phyloP scores from a whole-genome alignment of 192 early-diverging fungal species.

The Coemansia sp. region DNA sequence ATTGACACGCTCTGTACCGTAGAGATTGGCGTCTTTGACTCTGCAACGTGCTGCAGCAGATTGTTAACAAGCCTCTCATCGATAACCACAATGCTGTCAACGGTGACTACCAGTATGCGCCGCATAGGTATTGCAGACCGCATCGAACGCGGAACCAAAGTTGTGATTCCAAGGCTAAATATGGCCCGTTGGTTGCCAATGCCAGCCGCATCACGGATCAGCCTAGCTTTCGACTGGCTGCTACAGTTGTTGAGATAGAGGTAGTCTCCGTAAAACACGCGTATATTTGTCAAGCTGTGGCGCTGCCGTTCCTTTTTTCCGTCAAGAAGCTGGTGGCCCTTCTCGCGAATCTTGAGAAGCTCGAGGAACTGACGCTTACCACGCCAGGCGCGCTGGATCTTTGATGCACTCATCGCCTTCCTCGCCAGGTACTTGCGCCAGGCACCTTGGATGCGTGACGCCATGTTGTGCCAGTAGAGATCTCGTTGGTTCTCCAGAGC shows the following conservation, averaged over 20 bases:
- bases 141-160: slow-evolving; percentile 70
- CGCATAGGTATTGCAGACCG: slow-evolving; percentile 72
- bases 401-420: slow-evolving; percentile 63
- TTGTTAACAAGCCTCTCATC: slow-evolving; percentile 57
- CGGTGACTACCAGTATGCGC: slow-evolving; percentile 70
- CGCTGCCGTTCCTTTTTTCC: slow-evolving; percentile 91
- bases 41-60: slow-evolving; percentile 55
- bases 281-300: slow-evolving; percentile 76
- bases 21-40: slow-evolving; percentile 59
- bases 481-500: slow-evolving; percentile 90
- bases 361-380: slow-evolving; percentile 81
- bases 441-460: slow-evolving; percentile 86
- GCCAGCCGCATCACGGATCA: slow-evolving; percentile 39
- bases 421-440: slow-evolving; percentile 78
- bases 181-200: slow-evolving; percentile 56
- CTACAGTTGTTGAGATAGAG: slow-evolving; percentile 59
- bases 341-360: slow-evolving; percentile 89
- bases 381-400: slow-evolving; percentile 77
- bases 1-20: slow-evolving; percentile 61
- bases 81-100: slow-evolving; percentile 60
- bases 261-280: slow-evolving; percentile 92
- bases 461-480: slow-evolving; percentile 95
- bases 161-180: slow-evolving; percentile 62
- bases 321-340: slow-evolving; percentile 86
- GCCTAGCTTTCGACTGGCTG: slow-evolving; percentile 22